Percentiles rank a stretch among this genome's conserved stretches.
Evolutionary conservation across 768 basidiomycete genomes (phyloP).

Genomic region (Pisolithus tinctorius): DNA sequence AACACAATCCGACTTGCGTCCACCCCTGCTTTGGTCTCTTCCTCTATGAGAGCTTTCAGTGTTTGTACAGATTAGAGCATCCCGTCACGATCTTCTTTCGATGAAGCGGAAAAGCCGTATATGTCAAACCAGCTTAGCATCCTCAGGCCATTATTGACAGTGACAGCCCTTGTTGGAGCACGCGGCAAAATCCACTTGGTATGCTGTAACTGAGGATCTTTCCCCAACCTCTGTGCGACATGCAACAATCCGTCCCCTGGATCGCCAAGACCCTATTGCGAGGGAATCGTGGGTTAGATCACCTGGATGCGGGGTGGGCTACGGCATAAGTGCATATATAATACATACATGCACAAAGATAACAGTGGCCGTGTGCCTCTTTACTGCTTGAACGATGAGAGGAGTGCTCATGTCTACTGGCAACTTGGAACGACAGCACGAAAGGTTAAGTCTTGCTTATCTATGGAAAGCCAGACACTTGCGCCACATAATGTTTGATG

Average conservation of each 20-base stretch:
- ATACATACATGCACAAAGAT: constrained; percentile 4
- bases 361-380: constrained; percentile 4
- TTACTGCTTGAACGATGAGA: not conserved
- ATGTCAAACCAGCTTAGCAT: constrained; percentile 7
- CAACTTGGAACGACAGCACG: not conserved
- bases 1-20: constrained; percentile 37
- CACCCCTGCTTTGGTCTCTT: constrained; percentile 35
- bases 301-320: not conserved
- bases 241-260: not conserved
- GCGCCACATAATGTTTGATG: not conserved
- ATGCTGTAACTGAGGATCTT: constrained; percentile 53
- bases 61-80: constrained; percentile 30
- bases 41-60: constrained; percentile 34
- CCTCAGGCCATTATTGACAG: not conserved
- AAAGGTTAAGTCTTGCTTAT: not conserved
- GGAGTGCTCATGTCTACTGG: not conserved
- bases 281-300: constrained; percentile 24
- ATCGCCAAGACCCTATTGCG: constrained; percentile 17
- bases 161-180: constrained; percentile 16
- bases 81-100: constrained; percentile 42
- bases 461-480: no score
- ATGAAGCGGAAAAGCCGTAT: no score
- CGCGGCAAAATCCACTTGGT: constrained; percentile 41
- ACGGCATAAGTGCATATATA: constrained; percentile 6
- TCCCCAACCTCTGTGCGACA: constrained; percentile 33